Base-by-base conservation (phyloP, 2,329 filamentous ascomycete species). In the Nemania serpens region DNA sequence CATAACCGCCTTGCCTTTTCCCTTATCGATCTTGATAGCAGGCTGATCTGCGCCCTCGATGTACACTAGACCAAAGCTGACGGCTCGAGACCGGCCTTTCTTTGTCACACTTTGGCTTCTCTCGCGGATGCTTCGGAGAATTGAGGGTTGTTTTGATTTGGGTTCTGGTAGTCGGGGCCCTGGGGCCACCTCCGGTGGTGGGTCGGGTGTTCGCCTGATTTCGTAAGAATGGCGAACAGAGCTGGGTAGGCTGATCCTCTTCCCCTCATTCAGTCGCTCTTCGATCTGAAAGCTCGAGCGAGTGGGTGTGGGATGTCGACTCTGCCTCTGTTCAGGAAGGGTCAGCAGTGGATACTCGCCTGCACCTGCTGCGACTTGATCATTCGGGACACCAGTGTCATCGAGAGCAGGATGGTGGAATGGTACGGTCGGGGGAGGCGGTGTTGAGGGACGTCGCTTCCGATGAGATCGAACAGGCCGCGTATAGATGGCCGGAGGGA, bases 171-270 rank as follows among this genome's bases (percentile, higher is more conserved):
- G 71, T 22, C 68, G 69, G 45, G 72, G 67, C 56, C 69, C 68
- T 15, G 65, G 47, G 17, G 58, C 65, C 42, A 59, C 66, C 39
- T 55, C 69, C 15, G 62, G 66, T 15, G 66, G 57, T n/a, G 73
- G 73, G 25, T 70, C 73, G 13, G 71, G 73, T 42, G 73, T 68
- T 45, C 75, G 76, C 66, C 81, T 81, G 55, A 77, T 79, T 75
- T 86, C 83, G 78, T 81, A 79, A 4, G 83, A 85, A 45, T 80
- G 77, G 45, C 82, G 80, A 34, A 86, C 71, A 4, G 83, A 84
- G 12, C 72, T 75, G n/a, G 84, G 84, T 13, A 86, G 75, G 67
- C 81, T 84, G 59, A 84, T 75, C 51, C 82, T 80, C 58, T 77
- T 77, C 47, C 83, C 80, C 50, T 75, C 77, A 59, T 77, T 79